Evolutionary conservation across 192 early-diverging fungal genomes (phyloP).

Genomic region (Backusella tarrabulga): DNA sequence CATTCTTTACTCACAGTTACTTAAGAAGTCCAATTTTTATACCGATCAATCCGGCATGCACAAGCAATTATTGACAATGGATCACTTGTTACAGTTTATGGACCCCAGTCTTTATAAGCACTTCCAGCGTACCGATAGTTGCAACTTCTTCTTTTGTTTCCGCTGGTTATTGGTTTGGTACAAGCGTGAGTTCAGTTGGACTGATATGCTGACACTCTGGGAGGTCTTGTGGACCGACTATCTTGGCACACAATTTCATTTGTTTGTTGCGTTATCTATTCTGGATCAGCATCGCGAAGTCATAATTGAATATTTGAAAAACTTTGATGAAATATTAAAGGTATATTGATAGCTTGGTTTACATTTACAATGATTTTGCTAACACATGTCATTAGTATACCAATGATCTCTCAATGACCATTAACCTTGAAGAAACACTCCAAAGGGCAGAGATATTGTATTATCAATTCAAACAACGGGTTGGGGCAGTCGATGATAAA

Average conservation of each 20-base stretch:
- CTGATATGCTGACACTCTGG: slow-evolving; percentile 83
- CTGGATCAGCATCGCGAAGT: slow-evolving; percentile 82
- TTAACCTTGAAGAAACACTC: slow-evolving; percentile 72
- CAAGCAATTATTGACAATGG: slow-evolving; percentile 76
- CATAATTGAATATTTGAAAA: slow-evolving; percentile 73
- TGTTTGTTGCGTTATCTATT: slow-evolving; percentile 96
- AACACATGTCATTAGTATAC: slow-evolving; percentile 54
- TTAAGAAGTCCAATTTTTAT: slow-evolving; percentile 81
- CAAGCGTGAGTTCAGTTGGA: slow-evolving; percentile 94
- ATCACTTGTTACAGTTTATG: slow-evolving; percentile 82
- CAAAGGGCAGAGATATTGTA: slow-evolving; percentile 77
- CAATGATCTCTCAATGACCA: slow-evolving; percentile 81
- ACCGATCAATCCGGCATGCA: slow-evolving; percentile 96
- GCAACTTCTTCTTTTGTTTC: slow-evolving; percentile 97
- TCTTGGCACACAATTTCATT: slow-evolving; percentile 75
- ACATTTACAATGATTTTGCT: too few species aligned
- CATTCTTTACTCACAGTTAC: background rate
- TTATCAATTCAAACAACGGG: slow-evolving; percentile 55
- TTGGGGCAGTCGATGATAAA: slow-evolving; percentile 46
- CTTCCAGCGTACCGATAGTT: slow-evolving; percentile 76
- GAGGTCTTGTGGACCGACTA: slow-evolving; percentile 82
- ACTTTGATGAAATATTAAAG: slow-evolving; percentile 94
- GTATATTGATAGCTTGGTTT: slow-evolving; percentile 27
- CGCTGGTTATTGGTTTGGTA: slow-evolving; percentile 97
- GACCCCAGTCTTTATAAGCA: slow-evolving; percentile 85